Evolutionary conservation across 2,329 filamentous ascomycete species (phyloP).

Genomic region (Hirsutella rhossiliensis): DNA sequence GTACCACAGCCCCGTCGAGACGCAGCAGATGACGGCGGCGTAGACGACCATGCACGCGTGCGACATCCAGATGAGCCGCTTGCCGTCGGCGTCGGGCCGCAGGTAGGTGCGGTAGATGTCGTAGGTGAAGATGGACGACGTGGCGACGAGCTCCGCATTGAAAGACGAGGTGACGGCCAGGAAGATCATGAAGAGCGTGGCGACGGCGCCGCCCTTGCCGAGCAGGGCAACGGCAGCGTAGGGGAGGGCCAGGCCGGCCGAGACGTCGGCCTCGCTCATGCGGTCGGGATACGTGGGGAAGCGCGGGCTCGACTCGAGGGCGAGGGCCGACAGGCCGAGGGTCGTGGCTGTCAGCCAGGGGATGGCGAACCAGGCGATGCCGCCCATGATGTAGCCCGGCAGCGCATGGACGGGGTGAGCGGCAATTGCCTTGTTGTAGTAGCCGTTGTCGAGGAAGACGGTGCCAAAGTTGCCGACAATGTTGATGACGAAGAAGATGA

Average conservation of each 20-base stretch:
- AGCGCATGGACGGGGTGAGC: constrained; percentile 76
- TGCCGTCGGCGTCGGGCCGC: constrained; percentile 64
- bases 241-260: constrained; percentile 72
- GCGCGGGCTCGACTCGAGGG: constrained; percentile 59
- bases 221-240: constrained; percentile 76
- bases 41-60: constrained; percentile 59
- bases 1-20: constrained; percentile 64
- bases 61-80: constrained; percentile 69
- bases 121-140: constrained; percentile 78
- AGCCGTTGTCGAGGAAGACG: constrained; percentile 78
- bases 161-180: constrained; percentile 83
- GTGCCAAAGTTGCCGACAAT: constrained; percentile 72
- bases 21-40: constrained; percentile 63
- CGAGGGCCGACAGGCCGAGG: constrained; percentile 71
- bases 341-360: constrained; percentile 84
- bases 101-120: constrained; percentile 83
- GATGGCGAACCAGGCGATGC: constrained; percentile 84
- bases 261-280: constrained; percentile 63
- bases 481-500: constrained; percentile 87
- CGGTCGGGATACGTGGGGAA: constrained; percentile 65
- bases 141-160: constrained; percentile 74
- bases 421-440: constrained; percentile 91
- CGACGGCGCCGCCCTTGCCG: constrained; percentile 68
- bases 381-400: constrained; percentile 79
- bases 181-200: constrained; percentile 71